A percentile compares a stretch with the other conserved stretches of the same genome.
Evolutionary conservation across 257 asterid species (phyloP).

Genomic region (Penstemon davidsonii): DNA sequence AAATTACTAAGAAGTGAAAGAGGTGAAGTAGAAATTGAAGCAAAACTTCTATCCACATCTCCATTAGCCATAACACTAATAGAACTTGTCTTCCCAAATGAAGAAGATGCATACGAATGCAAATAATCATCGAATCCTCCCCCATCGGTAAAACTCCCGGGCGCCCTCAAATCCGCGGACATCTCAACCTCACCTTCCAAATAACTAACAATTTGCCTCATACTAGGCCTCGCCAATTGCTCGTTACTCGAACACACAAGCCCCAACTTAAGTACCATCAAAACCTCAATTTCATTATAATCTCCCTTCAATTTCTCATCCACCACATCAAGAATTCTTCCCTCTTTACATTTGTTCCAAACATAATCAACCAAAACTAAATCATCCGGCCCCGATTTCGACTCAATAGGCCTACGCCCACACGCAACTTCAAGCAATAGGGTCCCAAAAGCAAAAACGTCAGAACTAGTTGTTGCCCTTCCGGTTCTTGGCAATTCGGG

Average conservation of each 20-base stretch:
- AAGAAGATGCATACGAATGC: constrained; percentile 47
- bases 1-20: constrained; percentile 25
- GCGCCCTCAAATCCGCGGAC: constrained; percentile 38
- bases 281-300: constrained; percentile 35
- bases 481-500: constrained; percentile 64
- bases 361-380: constrained; percentile 50
- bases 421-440: constrained; percentile 53
- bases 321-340: constrained; percentile 46
- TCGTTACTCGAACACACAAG: constrained; percentile 46
- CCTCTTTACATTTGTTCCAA: constrained; percentile 44
- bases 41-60: constrained; percentile 41
- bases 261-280: constrained; percentile 55
- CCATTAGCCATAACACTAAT: constrained; percentile 13
- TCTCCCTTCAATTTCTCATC: constrained; percentile 41
- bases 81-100: constrained; percentile 37
- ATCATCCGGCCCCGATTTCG: constrained; percentile 41
- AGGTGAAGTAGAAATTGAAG: constrained; percentile 39
- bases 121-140: constrained; percentile 51
- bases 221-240: constrained; percentile 45
- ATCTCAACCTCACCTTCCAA: constrained; percentile 44
- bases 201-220: constrained; percentile 52
- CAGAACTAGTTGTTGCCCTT: constrained; percentile 52
- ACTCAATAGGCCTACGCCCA: constrained; percentile 62
- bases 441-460: constrained; percentile 60
- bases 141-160: constrained; percentile 29